phyloP scores from a whole-genome alignment of 176 grass and related monocot species.

The Zoysia pacifica region DNA sequence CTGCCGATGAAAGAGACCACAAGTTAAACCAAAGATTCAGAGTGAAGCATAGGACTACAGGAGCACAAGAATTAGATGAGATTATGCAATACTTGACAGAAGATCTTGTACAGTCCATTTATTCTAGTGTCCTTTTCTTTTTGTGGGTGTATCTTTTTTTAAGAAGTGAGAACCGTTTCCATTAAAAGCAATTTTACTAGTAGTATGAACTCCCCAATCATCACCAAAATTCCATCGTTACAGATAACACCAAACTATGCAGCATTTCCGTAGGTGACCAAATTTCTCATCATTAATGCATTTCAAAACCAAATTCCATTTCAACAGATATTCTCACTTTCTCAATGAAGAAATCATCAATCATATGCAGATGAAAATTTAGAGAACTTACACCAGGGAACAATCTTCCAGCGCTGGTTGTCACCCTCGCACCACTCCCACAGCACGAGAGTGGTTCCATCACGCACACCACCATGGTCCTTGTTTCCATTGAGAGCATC shows the following conservation, averaged over 20 bases:
- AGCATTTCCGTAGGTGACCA: background rate
- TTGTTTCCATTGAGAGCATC: constrained; percentile 70
- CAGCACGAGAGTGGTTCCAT: constrained; percentile 65
- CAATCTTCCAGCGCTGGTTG: constrained; percentile 96
- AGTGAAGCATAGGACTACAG: no score
- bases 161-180: background rate
- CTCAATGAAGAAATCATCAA: background rate
- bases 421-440: constrained; percentile 87
- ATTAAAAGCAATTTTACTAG: background rate
- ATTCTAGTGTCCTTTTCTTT: background rate
- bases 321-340: background rate
- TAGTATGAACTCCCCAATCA: background rate
- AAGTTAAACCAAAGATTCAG: background rate
- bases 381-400: constrained; percentile 57
- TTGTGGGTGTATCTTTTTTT: background rate
- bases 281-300: no score
- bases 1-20: constrained; percentile 27
- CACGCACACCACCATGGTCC: constrained; percentile 65
- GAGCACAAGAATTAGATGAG: background rate
- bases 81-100: background rate
- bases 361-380: background rate
- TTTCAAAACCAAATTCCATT: no score
- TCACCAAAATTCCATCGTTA: background rate
- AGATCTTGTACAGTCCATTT: background rate
- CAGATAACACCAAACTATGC: background rate